Evolutionary conservation across 1,284 basidiomycete genomes (phyloP), one percentile per base, ranked within the genome.

Genomic region (Puccinia sorghi): DNA sequence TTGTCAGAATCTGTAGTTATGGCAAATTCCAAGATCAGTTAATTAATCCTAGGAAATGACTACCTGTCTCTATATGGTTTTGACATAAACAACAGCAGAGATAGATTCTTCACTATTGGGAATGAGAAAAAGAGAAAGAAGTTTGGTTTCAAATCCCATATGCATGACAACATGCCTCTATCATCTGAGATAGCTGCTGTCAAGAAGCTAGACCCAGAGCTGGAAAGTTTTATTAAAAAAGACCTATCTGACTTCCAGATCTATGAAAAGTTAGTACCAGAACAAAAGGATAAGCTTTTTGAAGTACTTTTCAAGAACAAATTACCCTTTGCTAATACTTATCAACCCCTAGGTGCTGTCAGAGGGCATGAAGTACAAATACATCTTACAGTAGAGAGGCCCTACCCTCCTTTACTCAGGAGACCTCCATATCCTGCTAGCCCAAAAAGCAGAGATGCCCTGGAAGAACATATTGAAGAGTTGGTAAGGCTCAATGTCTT

Each of bases 351-450:
- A 13, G 70, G 70, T 15, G 39, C 46, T 15, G 41, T 72, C n/a
- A 72, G n/a, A 25, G 37, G 39, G 13, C 70, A 72, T 54, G 46
- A 48, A 72, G 70, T 72, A 3, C 12, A 72, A 2, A 11, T 72
- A 4, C 25, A 56, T n/a, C n/a, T 72, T 0, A 72, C 43, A 6
- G 32, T 37, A 8, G 70, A 56, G 8, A 72, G 56, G n/a, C 70
- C 69, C 12, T 71, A 71, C 48, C 70, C 70, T 9, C 70, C 70
- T 39, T 32, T 72, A 22, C 50, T 72, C 0, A 27, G 52, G 8
- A 72, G 41, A 72, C 32, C 70, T 22, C 32, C 52, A 20, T 72
- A 72, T 20, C 70, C 70, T 17, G 70, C 70, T 17, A 72, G 70
- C 50, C 70, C 70, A 13, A 72, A 56, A 25, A 72, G 25, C 13